phyloP scores from a whole-genome alignment of 2,329 filamentous ascomycete genomes.

The Fusarium duplospermum region DNA sequence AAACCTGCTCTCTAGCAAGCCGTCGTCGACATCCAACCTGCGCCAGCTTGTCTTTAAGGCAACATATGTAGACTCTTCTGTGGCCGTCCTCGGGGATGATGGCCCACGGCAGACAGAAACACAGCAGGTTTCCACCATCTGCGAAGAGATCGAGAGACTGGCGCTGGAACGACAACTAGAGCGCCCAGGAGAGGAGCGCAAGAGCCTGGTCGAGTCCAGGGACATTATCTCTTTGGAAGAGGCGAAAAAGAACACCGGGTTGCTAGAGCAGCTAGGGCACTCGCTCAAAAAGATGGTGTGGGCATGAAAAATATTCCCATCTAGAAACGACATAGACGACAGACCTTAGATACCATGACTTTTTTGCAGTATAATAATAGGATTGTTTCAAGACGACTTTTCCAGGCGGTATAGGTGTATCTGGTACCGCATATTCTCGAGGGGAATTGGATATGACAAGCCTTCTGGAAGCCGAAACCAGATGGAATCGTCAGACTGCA shows the following conservation, averaged over 20 bases:
- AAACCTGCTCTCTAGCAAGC: constrained; percentile 55
- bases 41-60: constrained; percentile 37
- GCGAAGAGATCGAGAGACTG: constrained; percentile 80
- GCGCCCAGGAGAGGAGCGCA: constrained; percentile 55
- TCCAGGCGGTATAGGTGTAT: constrained; percentile 78
- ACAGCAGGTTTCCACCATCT: constrained; percentile 72
- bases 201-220: constrained; percentile 63
- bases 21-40: constrained; percentile 24
- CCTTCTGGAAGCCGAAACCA: constrained; percentile 83
- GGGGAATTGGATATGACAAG: constrained; percentile 81
- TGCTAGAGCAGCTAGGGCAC: constrained; percentile 89
- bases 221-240: constrained; percentile 88
- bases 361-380: constrained; percentile 7
- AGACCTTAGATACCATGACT: constrained; percentile 34
- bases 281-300: constrained; percentile 95
- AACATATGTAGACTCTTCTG: constrained; percentile 61
- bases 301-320: constrained; percentile 58
- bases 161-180: constrained; percentile 62
- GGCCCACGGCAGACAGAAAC: constrained; percentile 62
- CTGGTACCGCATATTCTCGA: constrained; percentile 97
- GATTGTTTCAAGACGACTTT: constrained; percentile 33
- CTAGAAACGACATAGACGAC: constrained; percentile 17
- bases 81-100: constrained; percentile 62
- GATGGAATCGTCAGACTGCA: constrained; percentile 79
- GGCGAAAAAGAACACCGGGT: constrained; percentile 86